Base-by-base conservation (phyloP, 2,329 filamentous ascomycete genomes). In the Pochonia chlamydosporia region DNA sequence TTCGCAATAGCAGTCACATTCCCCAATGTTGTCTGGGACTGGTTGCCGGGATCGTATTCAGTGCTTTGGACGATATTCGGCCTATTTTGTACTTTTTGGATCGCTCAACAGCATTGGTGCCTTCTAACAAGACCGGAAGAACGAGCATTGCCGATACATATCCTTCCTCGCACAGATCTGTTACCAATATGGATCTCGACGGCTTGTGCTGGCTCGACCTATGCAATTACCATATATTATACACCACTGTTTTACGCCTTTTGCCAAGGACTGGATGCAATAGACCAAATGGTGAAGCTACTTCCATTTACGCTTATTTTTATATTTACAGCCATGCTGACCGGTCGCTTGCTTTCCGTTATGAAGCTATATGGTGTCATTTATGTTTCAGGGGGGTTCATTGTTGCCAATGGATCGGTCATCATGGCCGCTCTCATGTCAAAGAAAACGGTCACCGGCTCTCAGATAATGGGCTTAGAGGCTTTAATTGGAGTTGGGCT, bases 181-280 rank as follows among this genome's bases (percentile, higher is more conserved):
- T 44, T 73, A 1, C 57, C 78, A 0, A 58, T 78, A 1, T 72
- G 67, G 53, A 56, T 75, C 25, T 61, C 63, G 6, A 71, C 66
- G 1, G 57, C 62, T 2, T 62, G 60, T 26, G 62, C 63, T 0
- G 65, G 61, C 6, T 61, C 66, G 3, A 59, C 59, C 8, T 64
- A 68, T 49, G 70, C 67, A 13, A 59, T 71, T 40, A 54, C 66
- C 0, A 62, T 75, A 6, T 81, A 79, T 60, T 81, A 75, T 59
- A 70, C 75, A 7, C 77, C 78, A 0, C 60, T 80, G 1, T 79
- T 69, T 60, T 79, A 79, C 57, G 71, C 76, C 48, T 81, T 79
- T 55, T 66, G 66, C 0, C 64, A 62, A 3, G 69, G 69, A 4
- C 65, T 73, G 25, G 61, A 54, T 3, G 64, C 71, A 0, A 54